Conservation (phyloP, 2,329 filamentous ascomycete genomes). For the Epichloe scottii region DNA sequence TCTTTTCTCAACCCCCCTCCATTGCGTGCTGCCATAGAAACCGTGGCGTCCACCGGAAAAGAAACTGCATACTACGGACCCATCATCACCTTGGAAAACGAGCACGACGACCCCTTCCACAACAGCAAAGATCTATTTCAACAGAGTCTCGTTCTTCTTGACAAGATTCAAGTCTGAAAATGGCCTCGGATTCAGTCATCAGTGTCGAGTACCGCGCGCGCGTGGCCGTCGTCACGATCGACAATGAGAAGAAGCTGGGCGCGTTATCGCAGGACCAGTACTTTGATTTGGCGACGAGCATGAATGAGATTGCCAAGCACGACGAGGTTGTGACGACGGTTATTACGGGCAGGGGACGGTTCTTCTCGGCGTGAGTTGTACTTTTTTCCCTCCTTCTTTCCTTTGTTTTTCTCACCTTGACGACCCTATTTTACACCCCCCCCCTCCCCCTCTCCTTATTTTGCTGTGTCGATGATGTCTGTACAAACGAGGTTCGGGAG, state of each 20-base stretch:
- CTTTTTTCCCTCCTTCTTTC: not conserved
- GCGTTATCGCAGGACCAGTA: slow-evolving; percentile 62
- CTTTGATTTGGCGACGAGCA: slow-evolving; percentile 58
- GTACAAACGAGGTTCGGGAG: too few species aligned
- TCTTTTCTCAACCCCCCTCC: too few species aligned
- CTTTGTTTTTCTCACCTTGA: not conserved
- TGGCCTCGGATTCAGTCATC: slow-evolving; percentile 12
- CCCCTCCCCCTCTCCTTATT: not conserved
- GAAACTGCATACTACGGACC: too few species aligned
- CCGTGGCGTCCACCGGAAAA: too few species aligned
- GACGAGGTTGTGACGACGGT: slow-evolving; percentile 79
- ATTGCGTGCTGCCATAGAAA: too few species aligned
- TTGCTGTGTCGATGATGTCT: not conserved
- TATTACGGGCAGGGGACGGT: slow-evolving; percentile 68
- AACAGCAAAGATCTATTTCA: too few species aligned
- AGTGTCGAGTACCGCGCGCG: slow-evolving; percentile 28
- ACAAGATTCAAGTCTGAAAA: too few species aligned
- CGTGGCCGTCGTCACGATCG: slow-evolving; percentile 67
- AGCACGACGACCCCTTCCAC: not conserved
- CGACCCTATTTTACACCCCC: not conserved
- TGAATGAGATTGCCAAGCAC: slow-evolving; percentile 66
- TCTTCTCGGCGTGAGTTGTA: slow-evolving; percentile 71
- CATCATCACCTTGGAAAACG: too few species aligned
- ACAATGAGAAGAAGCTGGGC: slow-evolving; percentile 78
- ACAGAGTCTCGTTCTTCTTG: too few species aligned